phyloP scores from a whole-genome alignment of 2,329 filamentous ascomycete genomes.

The Colletotrichum plurivorum region DNA sequence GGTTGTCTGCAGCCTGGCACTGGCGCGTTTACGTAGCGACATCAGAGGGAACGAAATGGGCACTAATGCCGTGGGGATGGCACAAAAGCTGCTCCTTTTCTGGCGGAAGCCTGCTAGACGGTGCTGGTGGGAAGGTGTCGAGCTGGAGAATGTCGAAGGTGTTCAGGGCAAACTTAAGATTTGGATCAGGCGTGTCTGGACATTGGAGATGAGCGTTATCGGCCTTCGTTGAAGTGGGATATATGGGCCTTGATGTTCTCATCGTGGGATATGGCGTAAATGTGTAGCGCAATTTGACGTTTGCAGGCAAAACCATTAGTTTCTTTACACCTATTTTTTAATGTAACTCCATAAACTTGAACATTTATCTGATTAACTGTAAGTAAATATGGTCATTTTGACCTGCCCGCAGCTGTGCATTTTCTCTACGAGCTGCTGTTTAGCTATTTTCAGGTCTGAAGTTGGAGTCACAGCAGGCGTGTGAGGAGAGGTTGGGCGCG shows the following conservation, averaged over 20 bases:
- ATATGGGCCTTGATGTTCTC: background rate
- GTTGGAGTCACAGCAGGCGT: no score
- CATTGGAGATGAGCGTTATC: slow-evolving; percentile 97
- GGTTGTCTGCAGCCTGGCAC: slow-evolving; percentile 95
- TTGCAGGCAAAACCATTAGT: slow-evolving; percentile 1
- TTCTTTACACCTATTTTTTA: slow-evolving; percentile 19
- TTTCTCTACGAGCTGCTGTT: no score
- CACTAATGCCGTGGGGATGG: slow-evolving; percentile 92
- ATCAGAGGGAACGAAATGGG: slow-evolving; percentile 84
- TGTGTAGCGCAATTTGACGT: slow-evolving; percentile 21
- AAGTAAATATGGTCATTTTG: no score
- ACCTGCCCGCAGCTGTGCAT: no score
- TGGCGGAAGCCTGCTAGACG: slow-evolving; percentile 96
- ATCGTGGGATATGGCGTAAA: slow-evolving; percentile 1
- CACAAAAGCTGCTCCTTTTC: slow-evolving; percentile 96
- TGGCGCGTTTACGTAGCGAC: slow-evolving; percentile 93
- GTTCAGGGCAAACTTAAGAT: slow-evolving; percentile 95
- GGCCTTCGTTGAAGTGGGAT: slow-evolving; percentile 74
- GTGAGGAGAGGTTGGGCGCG: no score
- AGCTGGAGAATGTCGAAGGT: slow-evolving; percentile 89
- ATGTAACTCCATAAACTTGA: no score
- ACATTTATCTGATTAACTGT: no score
- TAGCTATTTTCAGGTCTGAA: no score
- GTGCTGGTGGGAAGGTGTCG: slow-evolving; percentile 99
- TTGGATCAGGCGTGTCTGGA: slow-evolving; percentile 99